Base-by-base conservation (phyloP, 108 stramenopile species). In the Pelagomonas calceolata region DNA sequence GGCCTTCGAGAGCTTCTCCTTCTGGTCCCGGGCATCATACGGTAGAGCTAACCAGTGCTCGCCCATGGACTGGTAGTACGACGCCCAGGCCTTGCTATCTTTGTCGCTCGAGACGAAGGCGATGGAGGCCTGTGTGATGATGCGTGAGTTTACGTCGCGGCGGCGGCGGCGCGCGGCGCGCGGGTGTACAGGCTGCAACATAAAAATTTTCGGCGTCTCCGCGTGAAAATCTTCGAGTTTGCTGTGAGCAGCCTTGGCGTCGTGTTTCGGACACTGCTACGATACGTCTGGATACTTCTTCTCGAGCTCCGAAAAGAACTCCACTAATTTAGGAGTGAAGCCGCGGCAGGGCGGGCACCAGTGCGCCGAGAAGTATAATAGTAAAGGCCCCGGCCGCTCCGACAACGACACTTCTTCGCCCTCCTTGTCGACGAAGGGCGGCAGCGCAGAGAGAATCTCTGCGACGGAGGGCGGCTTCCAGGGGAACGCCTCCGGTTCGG, bases 401-500 rank as follows among this genome's bases (percentile, higher is more conserved):
- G 32, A 12, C 36, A 32, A 64, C 46, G 29, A 26, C 36, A 72
- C 32, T 30, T 32, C 30, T n/a, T 30, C 30, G 34, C 70, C 73
- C 0, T 74, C 45, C 36, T 30, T 35, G 37, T 18, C 18, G 18
- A 44, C 32, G 67, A 69, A 18, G n/a, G 31, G 15, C 26, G 37
- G 26, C 21, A 60, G 21, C 21, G 21, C 26, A 14, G 46, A 68
- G 31, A 74, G 35, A n/a, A 14, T 63, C n/a, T 75, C 69, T 43
- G 44, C 26, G 21, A 70, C 18, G 4, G 68, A 21, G 21, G 66
- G 63, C 3, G 72, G 36, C 30, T 83, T 72, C 91, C 91, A 95
- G 36, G 94, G 94, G 70, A 92, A 95, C 0, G 91, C 94, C 15
- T 87, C 86, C 77, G 81, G 86, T 72, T 95, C 92, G 68, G 82